Conservation (phyloP, 1,284 basidiomycete species). For the Psilocybe mexicana region DNA sequence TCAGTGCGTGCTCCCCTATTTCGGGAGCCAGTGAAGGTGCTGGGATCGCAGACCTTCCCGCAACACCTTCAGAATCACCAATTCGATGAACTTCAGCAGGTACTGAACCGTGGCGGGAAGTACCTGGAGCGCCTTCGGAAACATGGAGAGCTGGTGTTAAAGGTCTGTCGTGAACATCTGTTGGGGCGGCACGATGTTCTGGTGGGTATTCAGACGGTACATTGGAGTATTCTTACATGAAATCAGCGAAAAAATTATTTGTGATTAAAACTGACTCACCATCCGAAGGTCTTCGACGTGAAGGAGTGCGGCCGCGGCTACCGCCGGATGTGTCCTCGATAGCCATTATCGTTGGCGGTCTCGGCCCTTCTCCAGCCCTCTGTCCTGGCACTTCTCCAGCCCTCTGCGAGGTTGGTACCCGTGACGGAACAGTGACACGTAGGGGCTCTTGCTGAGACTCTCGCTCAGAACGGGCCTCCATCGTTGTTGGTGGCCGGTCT, state of each 20-base stretch:
- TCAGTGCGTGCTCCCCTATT: constrained; percentile 8
- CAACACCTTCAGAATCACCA: not conserved
- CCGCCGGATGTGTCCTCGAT: constrained; percentile 17
- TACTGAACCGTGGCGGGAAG: not conserved
- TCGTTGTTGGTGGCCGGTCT: not conserved
- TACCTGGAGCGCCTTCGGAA: not conserved
- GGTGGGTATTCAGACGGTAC: constrained; percentile 19
- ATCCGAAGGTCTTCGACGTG: constrained; percentile 20
- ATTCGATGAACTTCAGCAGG: constrained; percentile 8
- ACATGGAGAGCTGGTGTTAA: not conserved
- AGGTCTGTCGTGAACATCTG: not conserved
- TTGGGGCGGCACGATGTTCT: not conserved
- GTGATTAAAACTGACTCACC: constrained; percentile 9
- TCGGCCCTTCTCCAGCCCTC: constrained; percentile 6
- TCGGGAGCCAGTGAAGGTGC: constrained; percentile 4
- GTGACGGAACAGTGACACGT: constrained; percentile 9
- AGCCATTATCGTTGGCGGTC: constrained; percentile 23
- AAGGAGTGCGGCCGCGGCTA: constrained; percentile 21
- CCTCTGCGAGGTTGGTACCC: not conserved
- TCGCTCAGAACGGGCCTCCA: not conserved
- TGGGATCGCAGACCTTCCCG: not conserved
- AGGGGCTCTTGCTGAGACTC: not conserved
- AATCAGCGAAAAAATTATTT: not conserved
- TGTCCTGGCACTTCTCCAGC: constrained; percentile 12
- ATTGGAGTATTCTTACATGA: constrained; percentile 16